Evolutionary conservation across 2,329 filamentous ascomycete genomes (phyloP).

Genomic region (Beauveria australis): DNA sequence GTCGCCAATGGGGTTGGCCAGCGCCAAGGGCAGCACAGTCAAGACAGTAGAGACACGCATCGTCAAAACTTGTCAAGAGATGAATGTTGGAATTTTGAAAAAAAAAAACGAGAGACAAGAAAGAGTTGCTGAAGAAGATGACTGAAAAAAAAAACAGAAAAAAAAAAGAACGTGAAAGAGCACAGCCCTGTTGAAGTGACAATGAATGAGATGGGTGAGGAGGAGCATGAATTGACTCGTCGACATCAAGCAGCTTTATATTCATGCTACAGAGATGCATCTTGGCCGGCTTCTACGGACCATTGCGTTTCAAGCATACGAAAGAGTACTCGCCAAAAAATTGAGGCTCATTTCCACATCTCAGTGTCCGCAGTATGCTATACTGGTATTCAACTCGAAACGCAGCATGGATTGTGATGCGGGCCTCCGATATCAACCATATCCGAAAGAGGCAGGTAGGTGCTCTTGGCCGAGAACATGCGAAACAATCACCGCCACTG

Average conservation of each 20-base stretch:
- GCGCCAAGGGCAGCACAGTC: constrained; percentile 1
- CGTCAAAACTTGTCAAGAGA: not conserved
- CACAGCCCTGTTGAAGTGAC: not conserved
- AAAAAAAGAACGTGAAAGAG: no score
- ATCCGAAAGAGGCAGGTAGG: not conserved
- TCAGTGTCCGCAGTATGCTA: not conserved
- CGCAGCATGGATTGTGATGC: not conserved
- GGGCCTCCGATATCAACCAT: not conserved
- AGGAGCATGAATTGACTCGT: not conserved
- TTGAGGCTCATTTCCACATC: not conserved
- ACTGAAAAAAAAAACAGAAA: not conserved
- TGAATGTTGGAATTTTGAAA: no score
- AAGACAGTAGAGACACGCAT: constrained; percentile 2
- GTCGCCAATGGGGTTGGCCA: not conserved
- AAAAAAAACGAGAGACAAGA: not conserved
- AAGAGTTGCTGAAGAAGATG: not conserved
- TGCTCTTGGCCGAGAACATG: not conserved
- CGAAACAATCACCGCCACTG: not conserved
- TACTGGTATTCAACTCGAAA: not conserved
- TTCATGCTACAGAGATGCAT: not conserved
- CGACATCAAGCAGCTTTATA: not conserved
- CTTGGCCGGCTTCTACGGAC: not conserved
- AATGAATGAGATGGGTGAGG: not conserved
- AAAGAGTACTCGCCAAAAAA: no score
- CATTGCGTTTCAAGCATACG: no score